Evolutionary conservation across 23 red algal species (phyloP).

Genomic region (Cyanidioschyzon merolae): DNA sequence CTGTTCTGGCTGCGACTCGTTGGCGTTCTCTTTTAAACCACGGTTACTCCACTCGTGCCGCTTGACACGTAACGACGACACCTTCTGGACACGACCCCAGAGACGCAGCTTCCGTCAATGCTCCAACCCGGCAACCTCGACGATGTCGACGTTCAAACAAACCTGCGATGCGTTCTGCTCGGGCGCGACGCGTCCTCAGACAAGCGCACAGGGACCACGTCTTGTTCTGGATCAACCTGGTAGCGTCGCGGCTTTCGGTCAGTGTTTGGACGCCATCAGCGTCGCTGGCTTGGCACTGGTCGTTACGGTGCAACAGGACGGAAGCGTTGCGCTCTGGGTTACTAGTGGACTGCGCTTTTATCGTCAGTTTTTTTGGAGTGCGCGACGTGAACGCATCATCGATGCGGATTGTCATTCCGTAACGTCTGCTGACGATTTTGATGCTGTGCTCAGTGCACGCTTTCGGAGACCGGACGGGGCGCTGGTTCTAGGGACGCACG

Average conservation of each 20-base stretch:
- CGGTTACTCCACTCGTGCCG: too few relatives aligned
- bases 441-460: not conserved
- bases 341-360: not conserved
- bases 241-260: not conserved
- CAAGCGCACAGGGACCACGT: not conserved
- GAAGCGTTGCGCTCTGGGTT: not conserved
- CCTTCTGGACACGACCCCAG: too few relatives aligned
- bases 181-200: not conserved
- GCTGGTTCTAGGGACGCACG: not conserved
- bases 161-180: not conserved
- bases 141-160: not conserved
- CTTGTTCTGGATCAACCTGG: not conserved
- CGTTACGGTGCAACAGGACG: not conserved
- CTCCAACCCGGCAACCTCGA: too few relatives aligned
- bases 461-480: not conserved
- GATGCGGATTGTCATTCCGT: not conserved
- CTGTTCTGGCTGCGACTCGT: constrained; percentile 11
- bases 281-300: not conserved
- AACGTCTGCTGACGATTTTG: not conserved
- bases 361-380: not conserved
- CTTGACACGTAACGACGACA: too few relatives aligned
- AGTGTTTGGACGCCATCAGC: not conserved
- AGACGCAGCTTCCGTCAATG: too few relatives aligned
- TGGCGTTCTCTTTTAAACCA: not conserved
- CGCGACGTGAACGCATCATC: not conserved